Conservation (phyloP, 2,329 filamentous ascomycete species). For the Dissoconium aciculare region DNA sequence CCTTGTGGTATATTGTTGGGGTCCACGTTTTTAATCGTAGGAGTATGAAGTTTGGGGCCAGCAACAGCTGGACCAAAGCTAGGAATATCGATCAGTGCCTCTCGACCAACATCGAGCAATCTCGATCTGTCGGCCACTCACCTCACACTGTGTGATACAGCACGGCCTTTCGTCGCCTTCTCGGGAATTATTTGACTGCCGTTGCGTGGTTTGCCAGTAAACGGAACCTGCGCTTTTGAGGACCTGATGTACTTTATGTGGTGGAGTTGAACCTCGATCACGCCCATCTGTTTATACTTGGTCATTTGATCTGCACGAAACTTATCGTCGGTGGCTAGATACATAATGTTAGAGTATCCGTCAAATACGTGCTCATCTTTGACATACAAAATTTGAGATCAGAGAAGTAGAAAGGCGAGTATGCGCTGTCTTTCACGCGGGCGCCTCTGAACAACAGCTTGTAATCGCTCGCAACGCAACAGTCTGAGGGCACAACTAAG, state of each 20-base stretch:
- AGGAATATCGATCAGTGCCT: background rate
- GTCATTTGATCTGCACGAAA: background rate
- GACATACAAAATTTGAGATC: too few species aligned
- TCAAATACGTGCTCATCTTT: background rate
- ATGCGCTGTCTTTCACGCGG: background rate
- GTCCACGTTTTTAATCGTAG: background rate
- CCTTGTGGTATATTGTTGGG: background rate
- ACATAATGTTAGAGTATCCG: too few species aligned
- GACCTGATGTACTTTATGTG: background rate
- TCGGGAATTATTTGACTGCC: slow-evolving; percentile 11
- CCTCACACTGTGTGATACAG: slow-evolving; percentile 10
- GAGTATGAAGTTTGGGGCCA: background rate
- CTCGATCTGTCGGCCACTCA: slow-evolving; percentile 3
- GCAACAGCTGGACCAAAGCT: background rate
- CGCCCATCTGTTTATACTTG: background rate
- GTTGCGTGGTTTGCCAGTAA: too few species aligned
- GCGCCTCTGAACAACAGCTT: too few species aligned
- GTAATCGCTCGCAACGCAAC: background rate
- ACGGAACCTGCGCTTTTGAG: too few species aligned
- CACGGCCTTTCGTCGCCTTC: slow-evolving; percentile 12
- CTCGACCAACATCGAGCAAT: background rate
- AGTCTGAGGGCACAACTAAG: background rate
- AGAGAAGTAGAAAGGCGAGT: slow-evolving; percentile 1
- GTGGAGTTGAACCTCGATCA: background rate
- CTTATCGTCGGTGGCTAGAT: too few species aligned